Evolutionary conservation across 495 filamentous ascomycete genomes (phyloP).

Genomic region (Penicillium psychrofluorescens): DNA sequence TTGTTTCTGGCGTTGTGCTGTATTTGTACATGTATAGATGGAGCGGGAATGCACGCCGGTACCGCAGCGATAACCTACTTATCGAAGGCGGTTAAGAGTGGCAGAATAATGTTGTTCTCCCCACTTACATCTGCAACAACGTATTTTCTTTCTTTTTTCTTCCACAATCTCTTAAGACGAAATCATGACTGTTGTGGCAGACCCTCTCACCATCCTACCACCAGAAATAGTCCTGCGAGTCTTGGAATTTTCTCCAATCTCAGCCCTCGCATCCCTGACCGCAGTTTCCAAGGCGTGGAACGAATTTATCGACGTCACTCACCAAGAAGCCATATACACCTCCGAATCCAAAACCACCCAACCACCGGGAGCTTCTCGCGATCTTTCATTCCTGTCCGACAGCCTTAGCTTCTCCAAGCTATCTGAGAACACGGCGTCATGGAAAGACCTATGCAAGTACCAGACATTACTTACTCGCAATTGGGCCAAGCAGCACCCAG

Average conservation of each 20-base stretch:
- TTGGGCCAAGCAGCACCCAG: conserved; percentile 21
- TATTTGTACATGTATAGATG: too few species aligned
- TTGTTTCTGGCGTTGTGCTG: too few species aligned
- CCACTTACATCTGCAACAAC: neutral
- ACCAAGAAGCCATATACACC: conserved; percentile 32
- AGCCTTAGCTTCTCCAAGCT: conserved; percentile 14
- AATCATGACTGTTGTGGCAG: conserved; percentile 3
- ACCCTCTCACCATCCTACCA: conserved; percentile 26
- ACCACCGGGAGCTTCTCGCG: conserved; percentile 11
- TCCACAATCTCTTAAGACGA: conserved; percentile 4
- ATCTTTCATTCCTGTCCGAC: conserved; percentile 15
- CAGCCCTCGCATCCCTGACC: conserved; percentile 26
- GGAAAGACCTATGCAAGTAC: conserved; percentile 32
- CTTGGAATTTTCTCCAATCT: conserved; percentile 25
- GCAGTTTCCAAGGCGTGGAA: conserved; percentile 31
- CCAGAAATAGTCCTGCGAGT: conserved; percentile 32
- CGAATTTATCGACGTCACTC: conserved; percentile 32
- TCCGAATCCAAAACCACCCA: conserved; percentile 20
- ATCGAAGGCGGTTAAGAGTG: neutral
- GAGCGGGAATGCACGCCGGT: too few species aligned
- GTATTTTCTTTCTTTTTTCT: neutral
- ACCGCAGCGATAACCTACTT: neutral
- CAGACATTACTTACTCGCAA: conserved; percentile 29
- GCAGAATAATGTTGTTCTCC: neutral
- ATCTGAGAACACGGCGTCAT: conserved; percentile 21